Conservation (phyloP, 352 stramenopile species). For the Plasmopara viticola region DNA sequence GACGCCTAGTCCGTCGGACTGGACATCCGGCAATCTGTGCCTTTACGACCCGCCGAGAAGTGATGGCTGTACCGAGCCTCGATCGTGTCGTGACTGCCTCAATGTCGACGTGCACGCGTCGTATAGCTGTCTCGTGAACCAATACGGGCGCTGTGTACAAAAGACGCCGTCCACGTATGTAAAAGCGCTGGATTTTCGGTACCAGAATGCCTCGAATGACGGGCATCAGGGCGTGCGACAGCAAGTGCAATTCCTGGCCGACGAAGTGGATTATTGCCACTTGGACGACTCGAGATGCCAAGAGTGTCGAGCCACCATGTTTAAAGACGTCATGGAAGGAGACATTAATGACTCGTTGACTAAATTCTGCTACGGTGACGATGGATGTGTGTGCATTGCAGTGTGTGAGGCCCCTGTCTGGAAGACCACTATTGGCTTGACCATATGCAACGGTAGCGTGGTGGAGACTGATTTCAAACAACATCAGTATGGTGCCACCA, state of each 20-base stretch:
- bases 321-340: slow-evolving; percentile 27
- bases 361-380: slow-evolving; percentile 31
- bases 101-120: slow-evolving; percentile 32
- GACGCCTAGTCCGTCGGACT: slow-evolving; percentile 15
- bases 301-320: slow-evolving; percentile 18
- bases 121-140: slow-evolving; percentile 36
- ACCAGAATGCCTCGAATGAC: slow-evolving; percentile 26
- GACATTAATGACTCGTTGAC: slow-evolving; percentile 29
- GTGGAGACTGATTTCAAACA: slow-evolving; percentile 20
- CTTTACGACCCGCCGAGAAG: slow-evolving; percentile 15
- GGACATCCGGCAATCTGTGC: slow-evolving; percentile 22
- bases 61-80: slow-evolving; percentile 37
- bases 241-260: slow-evolving; percentile 34
- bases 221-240: slow-evolving; percentile 21
- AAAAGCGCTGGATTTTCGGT: slow-evolving; percentile 13
- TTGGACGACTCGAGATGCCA: slow-evolving; percentile 27
- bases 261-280: slow-evolving; percentile 33
- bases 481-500: slow-evolving; percentile 15
- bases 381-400: slow-evolving; percentile 33
- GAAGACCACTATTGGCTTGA: slow-evolving; percentile 22
- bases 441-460: slow-evolving; percentile 25
- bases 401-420: slow-evolving; percentile 36
- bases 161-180: slow-evolving; percentile 23
- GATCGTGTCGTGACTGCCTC: slow-evolving; percentile 57
- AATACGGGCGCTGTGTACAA: slow-evolving; percentile 33